These are phyloP conservation scores for Russula compacta DNA, from an alignment of 768 basidiomycete genomes.

Conservation along the genomic window DNA sequence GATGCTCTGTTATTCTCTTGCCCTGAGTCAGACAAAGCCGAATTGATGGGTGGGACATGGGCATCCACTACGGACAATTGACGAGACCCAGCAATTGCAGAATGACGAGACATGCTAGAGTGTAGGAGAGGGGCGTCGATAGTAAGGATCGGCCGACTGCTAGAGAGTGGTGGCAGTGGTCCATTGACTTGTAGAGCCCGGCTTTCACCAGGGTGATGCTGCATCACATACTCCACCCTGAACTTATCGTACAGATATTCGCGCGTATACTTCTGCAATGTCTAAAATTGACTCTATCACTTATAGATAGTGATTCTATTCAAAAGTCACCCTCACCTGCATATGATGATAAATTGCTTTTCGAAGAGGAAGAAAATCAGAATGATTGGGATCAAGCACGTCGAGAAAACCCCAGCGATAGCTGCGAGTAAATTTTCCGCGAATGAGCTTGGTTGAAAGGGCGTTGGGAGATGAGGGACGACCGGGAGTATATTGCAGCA, in stretches of 20 bases:
- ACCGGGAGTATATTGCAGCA: slow-evolving; percentile 60
- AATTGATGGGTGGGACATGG: slow-evolving; percentile 11
- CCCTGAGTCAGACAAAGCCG: slow-evolving; percentile 19
- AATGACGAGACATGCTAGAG: slow-evolving; percentile 10
- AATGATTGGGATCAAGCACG: slow-evolving; percentile 68
- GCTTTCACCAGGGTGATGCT: slow-evolving; percentile 26
- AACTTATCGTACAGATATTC: slow-evolving; percentile 80
- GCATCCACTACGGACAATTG: slow-evolving; percentile 31
- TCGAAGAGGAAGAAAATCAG: slow-evolving; percentile 72
- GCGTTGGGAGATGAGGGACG: slow-evolving; percentile 28
- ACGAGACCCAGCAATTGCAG: slow-evolving; percentile 31
- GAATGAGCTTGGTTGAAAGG: slow-evolving; percentile 49
- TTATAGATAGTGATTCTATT: background rate
- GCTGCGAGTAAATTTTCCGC: slow-evolving; percentile 61
- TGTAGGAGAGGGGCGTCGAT: slow-evolving; percentile 16
- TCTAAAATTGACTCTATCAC: slow-evolving; percentile 35
- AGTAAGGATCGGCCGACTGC: slow-evolving; percentile 17
- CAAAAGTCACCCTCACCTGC: slow-evolving; percentile 47
- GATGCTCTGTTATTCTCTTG: slow-evolving; percentile 27
- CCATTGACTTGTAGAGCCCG: slow-evolving; percentile 9
- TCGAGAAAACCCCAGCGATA: slow-evolving; percentile 84
- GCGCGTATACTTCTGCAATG: slow-evolving; percentile 75
- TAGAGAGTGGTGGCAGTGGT: slow-evolving; percentile 30
- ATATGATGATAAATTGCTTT: slow-evolving; percentile 81
- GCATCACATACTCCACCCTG: slow-evolving; percentile 46